Evolutionary conservation across 1,284 basidiomycete genomes (phyloP).

Genomic region (Apiotrichum gracile): DNA sequence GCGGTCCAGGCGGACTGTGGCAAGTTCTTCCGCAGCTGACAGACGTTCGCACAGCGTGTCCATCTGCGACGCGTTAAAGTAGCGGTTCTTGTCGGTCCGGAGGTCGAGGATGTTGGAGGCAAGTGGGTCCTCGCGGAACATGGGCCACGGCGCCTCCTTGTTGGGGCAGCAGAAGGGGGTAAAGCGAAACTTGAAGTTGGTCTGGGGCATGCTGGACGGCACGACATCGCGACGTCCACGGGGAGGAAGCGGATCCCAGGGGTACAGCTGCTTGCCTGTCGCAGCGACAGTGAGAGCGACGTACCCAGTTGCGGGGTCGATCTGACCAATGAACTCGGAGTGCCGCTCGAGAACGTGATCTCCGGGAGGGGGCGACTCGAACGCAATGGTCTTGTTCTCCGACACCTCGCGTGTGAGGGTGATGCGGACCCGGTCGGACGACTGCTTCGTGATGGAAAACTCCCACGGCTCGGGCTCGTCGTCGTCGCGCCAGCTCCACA

Average conservation of each 20-base stretch:
- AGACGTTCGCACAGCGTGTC: conserved; percentile 22
- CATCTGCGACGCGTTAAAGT: conserved; percentile 21
- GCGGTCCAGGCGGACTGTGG: conserved; percentile 12
- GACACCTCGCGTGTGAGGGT: background rate
- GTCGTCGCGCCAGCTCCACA: conserved; percentile 19
- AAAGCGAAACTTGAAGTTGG: conserved; percentile 14
- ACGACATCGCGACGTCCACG: background rate
- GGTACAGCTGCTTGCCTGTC: background rate
- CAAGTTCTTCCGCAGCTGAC: conserved; percentile 6
- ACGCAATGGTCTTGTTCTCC: background rate
- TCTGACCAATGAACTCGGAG: conserved; percentile 4
- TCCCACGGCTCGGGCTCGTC: conserved; percentile 21
- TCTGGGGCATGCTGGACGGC: background rate
- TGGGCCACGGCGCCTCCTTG: conserved; percentile 27
- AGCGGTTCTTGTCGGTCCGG: conserved; percentile 8
- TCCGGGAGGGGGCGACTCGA: background rate
- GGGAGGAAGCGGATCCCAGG: conserved; percentile 4
- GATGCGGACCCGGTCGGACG: background rate
- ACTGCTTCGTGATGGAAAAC: conserved; percentile 12
- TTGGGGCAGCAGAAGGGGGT: conserved; percentile 30
- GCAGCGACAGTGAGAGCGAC: conserved; percentile 1
- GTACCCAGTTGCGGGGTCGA: conserved; percentile 15
- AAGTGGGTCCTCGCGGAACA: conserved; percentile 29
- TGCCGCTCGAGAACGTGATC: background rate
- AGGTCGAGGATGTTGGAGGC: conserved; percentile 23